Base-by-base conservation (phyloP, 345 rosid genomes). In the Ailanthus altissimus region DNA sequence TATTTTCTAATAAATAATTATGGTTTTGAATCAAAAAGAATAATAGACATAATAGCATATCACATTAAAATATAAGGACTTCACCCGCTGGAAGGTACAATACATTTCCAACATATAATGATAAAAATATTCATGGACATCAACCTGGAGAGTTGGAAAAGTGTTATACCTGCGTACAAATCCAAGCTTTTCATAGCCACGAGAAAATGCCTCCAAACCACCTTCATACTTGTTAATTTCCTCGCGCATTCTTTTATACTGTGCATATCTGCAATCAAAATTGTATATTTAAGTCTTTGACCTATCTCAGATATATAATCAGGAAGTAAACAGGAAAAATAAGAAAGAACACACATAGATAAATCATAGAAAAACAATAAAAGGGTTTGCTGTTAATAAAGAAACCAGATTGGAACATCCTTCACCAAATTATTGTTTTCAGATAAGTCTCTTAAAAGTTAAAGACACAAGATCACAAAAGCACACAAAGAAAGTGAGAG, bases 151-250 rank as follows among this genome's bases (percentile, higher is more conserved):
- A 46, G 51, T 57, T 4, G 65, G 45, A n/a, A 71, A 47, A 62
- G 32, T 53, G 10, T 45, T 47, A 65, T 82, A 95, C 99, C 98
- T 91, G 87, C 88, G 82, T 43, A 80, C 81, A 80, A 96, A 96
- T 82, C 99, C 99, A 80, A 96, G 81, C 81, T 87, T 89, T 88
- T 93, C 94, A 79, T 93, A 93, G 72, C 98, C 98, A 45, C 94
- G 94, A 86, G 99, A 93, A 83, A 96, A 96, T 28, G 78, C 90
- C 83, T 91, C 99, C 80, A 96, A 75, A 76, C 98, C 98, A 78
- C 97, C 98, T 84, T 96, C 99, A 80, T 80, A 77, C 81, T 85
- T 87, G 83, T 91, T 93, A 75, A 96, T 91, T 78, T 83, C 91
- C 47, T 84, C 92, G 21, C 92, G 89, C 78, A 92, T 58, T 85